A percentile compares a stretch with the other conserved stretches of the same genome.
Conservation (phyloP, 2,329 filamentous ascomycete species). For the Sporothrix brasiliensis region DNA sequence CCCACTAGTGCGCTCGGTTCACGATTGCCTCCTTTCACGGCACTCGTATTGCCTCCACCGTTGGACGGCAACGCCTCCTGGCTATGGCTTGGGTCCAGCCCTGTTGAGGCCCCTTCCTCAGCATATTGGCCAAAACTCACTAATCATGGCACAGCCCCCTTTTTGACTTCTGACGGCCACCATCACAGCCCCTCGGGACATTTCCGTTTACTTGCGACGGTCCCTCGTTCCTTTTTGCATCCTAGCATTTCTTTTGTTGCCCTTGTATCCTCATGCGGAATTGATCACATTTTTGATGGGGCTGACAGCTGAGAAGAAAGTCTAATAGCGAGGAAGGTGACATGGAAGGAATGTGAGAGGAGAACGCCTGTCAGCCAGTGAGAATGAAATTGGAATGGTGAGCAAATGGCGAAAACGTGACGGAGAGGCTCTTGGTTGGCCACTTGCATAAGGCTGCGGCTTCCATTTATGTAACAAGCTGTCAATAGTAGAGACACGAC, state of each 20-base stretch:
- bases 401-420: background rate
- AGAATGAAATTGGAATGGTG: background rate
- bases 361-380: background rate
- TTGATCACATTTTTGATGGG: background rate
- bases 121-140: background rate
- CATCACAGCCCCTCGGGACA: slow-evolving; percentile 15
- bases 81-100: background rate
- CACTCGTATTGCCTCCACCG: slow-evolving; percentile 24
- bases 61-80: slow-evolving; percentile 22
- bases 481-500: too few species aligned
- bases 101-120: background rate
- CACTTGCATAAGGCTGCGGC: too few species aligned
- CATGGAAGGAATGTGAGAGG: background rate
- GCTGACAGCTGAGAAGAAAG: background rate
- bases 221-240: slow-evolving; percentile 11
- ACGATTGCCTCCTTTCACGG: slow-evolving; percentile 6
- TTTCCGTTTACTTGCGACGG: background rate
- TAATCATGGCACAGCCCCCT: slow-evolving; percentile 18
- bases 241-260: background rate
- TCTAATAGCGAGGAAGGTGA: background rate
- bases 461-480: too few species aligned
- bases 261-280: background rate
- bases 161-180: slow-evolving; percentile 21
- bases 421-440: background rate
- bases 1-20: background rate